A percentile compares a stretch with the other conserved stretches of the same genome.
These are phyloP conservation scores for Neckera pumila DNA, from an alignment of 225 moss, liverwort and hornwort species.

Conservation along the genomic window DNA sequence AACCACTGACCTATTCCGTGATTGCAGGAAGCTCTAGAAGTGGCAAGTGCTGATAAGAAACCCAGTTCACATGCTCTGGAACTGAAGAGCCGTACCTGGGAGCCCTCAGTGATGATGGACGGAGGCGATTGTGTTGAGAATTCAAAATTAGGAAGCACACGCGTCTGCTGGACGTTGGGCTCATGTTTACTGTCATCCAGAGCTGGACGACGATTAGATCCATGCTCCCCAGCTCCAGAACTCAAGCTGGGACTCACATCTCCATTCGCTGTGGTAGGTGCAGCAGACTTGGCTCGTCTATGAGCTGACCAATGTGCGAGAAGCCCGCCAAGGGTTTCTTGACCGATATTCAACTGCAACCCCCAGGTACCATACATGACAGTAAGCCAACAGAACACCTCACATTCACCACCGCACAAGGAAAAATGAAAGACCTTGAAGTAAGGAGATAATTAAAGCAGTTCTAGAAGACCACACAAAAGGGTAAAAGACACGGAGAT, in stretches of 20 bases:
- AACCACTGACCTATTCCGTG: background rate
- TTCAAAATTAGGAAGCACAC: conserved; percentile 50
- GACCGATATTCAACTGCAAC: conserved; percentile 73
- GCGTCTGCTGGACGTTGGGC: conserved; percentile 25
- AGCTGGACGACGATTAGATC: conserved; percentile 33
- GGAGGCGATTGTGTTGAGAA: conserved; percentile 68
- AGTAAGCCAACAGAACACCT: background rate
- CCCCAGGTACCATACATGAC: background rate
- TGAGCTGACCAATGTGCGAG: conserved; percentile 58
- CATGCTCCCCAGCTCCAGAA: conserved; percentile 51
- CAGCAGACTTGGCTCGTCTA: conserved; percentile 28
- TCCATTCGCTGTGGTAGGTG: conserved; percentile 49
- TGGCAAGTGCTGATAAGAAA: background rate
- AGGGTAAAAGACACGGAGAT: background rate
- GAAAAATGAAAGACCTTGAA: background rate
- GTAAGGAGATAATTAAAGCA: background rate
- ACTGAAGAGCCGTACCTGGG: conserved; percentile 10
- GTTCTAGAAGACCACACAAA: background rate
- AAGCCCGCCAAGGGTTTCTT: conserved; percentile 78
- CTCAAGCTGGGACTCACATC: conserved; percentile 35
- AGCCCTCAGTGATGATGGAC: conserved; percentile 84
- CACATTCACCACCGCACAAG: background rate
- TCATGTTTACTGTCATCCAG: conserved; percentile 45
- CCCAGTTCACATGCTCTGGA: background rate
- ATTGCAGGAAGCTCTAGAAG: background rate